phyloP scores from a whole-genome alignment of 225 moss, liverwort and hornwort genomes.

The Pseudisothecium myosuroides region DNA sequence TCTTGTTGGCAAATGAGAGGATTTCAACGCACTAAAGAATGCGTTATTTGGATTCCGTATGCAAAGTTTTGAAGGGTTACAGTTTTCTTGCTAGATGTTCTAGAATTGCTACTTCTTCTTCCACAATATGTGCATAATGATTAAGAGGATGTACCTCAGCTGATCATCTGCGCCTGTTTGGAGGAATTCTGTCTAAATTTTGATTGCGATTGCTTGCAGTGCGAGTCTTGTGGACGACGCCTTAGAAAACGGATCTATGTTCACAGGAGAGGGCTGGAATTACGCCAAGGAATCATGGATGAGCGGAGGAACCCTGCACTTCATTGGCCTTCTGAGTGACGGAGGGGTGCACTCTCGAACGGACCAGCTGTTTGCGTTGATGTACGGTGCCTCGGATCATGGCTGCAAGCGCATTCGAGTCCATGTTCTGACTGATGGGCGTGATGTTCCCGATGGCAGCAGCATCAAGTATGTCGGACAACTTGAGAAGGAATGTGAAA shows the following conservation, averaged over 20 bases:
- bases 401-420: constrained; percentile 81
- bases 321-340: constrained; percentile 81
- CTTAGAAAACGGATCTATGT: constrained; percentile 47
- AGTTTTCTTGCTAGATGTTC: neutral
- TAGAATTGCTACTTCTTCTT: neutral
- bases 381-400: constrained; percentile 61
- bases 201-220: constrained; percentile 19
- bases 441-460: constrained; percentile 72
- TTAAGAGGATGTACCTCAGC: neutral
- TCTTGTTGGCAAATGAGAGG: neutral
- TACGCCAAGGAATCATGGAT: constrained; percentile 68
- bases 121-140: neutral
- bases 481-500: constrained; percentile 68
- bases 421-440: constrained; percentile 72
- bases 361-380: constrained; percentile 60
- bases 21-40: neutral
- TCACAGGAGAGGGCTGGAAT: constrained; percentile 59
- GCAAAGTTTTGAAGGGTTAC: too few relatives aligned
- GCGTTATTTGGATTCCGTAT: neutral
- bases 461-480: constrained; percentile 63
- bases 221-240: constrained; percentile 78
- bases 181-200: neutral
- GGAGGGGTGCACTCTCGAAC: constrained; percentile 84
- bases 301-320: constrained; percentile 57
- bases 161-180: neutral